Base-by-base conservation (phyloP, 768 basidiomycete genomes). In the Pleurotus tuber-regium region DNA sequence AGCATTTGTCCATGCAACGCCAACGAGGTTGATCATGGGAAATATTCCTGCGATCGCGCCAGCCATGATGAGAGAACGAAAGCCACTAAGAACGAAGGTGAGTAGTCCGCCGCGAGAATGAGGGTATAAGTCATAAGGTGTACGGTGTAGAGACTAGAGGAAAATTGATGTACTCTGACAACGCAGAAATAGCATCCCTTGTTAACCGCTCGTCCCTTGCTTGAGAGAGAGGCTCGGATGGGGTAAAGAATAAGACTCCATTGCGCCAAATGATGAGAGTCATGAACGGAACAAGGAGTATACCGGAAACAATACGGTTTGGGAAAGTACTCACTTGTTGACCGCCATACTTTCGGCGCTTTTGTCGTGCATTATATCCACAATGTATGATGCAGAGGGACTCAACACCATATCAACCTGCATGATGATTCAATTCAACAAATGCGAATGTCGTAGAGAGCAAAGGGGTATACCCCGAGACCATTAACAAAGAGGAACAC, bases 321-420 rank as follows among this genome's bases (percentile, higher is more conserved):
- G 42, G 48, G 3, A 19, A 10, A 39, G 44, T 40, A 71, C 79
- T 25, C 48, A 86, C 86, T 66, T 67, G 48, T 68, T 70, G 0
- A 79, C 83, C 2, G 83, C 85, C 64, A 77, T 72, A n/a, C 74
- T 71, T 59, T 88, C 85, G 2, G 86, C 83, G 55, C 86, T 86
- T 18, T 75, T 72, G 23, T 70, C 60, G 29, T 80, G 84, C 64
- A 87, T 55, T 10, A 86, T 64, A 54, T 88, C 87, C 4, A 87
- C 75, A 24, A 67, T 64, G 55, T 86, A 87, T 4, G 85, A 72
- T 8, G 78, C 71, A 14, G 70, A 69, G 0, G 85, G 84, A 6
- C 75, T 74, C 31, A 86, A 66, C 9, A 79, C 75, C 40, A 80
- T 59, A 57, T 86, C 79, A 14, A 82, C 74, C 84, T 86, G 39